A percentile compares a stretch with the other conserved stretches of the same genome.
phyloP scores from a whole-genome alignment of 164 flowering plant genomes.

The Nelumbo lutea region DNA sequence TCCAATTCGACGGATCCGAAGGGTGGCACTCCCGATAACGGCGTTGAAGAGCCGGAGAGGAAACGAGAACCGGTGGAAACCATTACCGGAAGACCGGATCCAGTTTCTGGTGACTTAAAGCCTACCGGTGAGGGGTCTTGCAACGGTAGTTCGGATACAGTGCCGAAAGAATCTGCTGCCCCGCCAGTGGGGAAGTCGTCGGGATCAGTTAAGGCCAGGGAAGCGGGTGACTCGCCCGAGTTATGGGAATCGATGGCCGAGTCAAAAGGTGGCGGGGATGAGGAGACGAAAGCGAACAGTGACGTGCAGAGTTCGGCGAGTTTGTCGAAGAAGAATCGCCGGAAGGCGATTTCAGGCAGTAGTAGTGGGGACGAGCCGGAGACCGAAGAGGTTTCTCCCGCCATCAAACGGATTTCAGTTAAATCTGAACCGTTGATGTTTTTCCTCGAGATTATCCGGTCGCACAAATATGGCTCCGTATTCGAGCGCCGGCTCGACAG shows the following conservation, averaged over 20 bases:
- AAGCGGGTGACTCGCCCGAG: slow-evolving; percentile 35
- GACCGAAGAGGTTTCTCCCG: slow-evolving; percentile 26
- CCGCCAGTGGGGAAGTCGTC: slow-evolving; percentile 3
- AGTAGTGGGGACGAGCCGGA: slow-evolving; percentile 32
- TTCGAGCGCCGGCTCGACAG: slow-evolving; percentile 42
- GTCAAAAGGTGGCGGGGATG: slow-evolving; percentile 30
- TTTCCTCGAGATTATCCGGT: slow-evolving; percentile 44
- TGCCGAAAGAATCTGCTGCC: slow-evolving; percentile 18
- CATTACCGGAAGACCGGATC: slow-evolving; percentile 17
- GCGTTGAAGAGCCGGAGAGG: slow-evolving; percentile 9
- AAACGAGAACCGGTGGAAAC: slow-evolving; percentile 20
- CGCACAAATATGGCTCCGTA: slow-evolving; percentile 44
- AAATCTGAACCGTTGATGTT: slow-evolving; percentile 50
- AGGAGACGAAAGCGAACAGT: slow-evolving; percentile 41
- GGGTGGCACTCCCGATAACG: slow-evolving; percentile 12
- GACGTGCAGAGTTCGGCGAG: slow-evolving; percentile 82
- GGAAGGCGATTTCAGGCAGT: slow-evolving; percentile 17
- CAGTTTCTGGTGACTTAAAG: slow-evolving; percentile 19
- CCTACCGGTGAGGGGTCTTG: slow-evolving; percentile 35
- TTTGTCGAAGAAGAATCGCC: slow-evolving; percentile 30
- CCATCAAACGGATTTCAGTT: slow-evolving; percentile 15
- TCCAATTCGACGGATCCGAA: slow-evolving; percentile 59
- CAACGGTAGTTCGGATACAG: slow-evolving; percentile 54
- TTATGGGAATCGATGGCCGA: slow-evolving; percentile 47
- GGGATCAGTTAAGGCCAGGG: slow-evolving; percentile 5